Conservation (phyloP, 73 alveolate genomes). For the Paramecium biaurelia region DNA sequence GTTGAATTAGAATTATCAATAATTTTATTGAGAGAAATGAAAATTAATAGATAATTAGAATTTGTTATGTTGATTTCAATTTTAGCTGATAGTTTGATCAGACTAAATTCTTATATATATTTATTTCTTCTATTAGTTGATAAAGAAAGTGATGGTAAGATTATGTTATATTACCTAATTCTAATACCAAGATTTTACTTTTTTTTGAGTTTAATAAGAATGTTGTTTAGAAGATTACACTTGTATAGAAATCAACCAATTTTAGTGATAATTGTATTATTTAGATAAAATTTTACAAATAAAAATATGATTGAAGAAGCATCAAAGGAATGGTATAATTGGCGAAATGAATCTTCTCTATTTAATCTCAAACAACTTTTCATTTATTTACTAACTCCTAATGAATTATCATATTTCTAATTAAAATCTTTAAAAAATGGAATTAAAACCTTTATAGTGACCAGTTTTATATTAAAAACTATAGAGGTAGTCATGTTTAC, state of each 20-base stretch:
- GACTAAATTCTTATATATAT: background rate
- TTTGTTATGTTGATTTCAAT: background rate
- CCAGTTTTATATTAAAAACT: background rate
- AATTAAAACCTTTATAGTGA: background rate
- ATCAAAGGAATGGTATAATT: constrained; percentile 36
- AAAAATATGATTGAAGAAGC: constrained; percentile 21
- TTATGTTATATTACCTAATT: background rate
- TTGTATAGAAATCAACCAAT: background rate
- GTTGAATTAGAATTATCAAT: constrained; percentile 49
- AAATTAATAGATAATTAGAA: background rate
- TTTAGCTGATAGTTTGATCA: background rate
- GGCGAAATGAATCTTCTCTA: background rate
- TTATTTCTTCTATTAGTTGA: background rate
- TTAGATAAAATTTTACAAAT: constrained; percentile 30
- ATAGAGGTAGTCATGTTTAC: constrained; percentile 22
- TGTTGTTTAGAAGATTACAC: background rate
- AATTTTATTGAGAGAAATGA: constrained; percentile 18
- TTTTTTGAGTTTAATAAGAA: background rate
- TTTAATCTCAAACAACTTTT: background rate
- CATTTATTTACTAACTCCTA: background rate
- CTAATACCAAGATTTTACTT: background rate
- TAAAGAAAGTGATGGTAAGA: background rate
- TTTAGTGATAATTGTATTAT: background rate
- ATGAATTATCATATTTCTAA: background rate
- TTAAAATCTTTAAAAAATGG: background rate